These are phyloP conservation scores for Pichia nakasei DNA, from an alignment of 805 yeast genomes.

Conservation along the genomic window DNA sequence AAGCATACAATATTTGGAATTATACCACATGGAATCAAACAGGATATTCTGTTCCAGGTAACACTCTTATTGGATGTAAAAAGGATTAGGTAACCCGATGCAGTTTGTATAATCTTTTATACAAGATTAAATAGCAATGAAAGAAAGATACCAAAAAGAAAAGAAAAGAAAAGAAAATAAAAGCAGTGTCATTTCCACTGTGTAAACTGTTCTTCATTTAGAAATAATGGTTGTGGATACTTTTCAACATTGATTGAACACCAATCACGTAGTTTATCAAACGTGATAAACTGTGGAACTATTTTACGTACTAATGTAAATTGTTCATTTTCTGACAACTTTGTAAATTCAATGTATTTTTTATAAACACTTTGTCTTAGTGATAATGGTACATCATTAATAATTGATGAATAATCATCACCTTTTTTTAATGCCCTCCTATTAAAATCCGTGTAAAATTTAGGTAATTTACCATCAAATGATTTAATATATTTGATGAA, in stretches of 20 bases:
- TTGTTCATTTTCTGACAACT: background rate
- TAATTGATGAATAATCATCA: background rate
- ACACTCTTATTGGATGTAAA: slow-evolving; percentile 41
- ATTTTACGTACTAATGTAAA: background rate
- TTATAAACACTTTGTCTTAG: background rate
- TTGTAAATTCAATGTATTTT: background rate
- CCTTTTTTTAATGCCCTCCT: background rate
- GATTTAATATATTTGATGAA: slow-evolving; percentile 5
- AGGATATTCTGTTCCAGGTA: slow-evolving; percentile 65
- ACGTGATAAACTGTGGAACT: too few relatives aligned
- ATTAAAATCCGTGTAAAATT: slow-evolving; percentile 20
- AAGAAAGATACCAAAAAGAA: background rate
- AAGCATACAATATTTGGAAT: slow-evolving; percentile 64
- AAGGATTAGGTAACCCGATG: background rate
- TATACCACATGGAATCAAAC: slow-evolving; percentile 66
- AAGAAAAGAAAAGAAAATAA: too few relatives aligned
- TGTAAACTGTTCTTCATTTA: background rate
- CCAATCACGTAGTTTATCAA: background rate
- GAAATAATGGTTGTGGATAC: background rate
- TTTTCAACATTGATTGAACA: background rate
- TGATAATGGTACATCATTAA: background rate
- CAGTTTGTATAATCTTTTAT: background rate
- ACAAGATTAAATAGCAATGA: too few relatives aligned
- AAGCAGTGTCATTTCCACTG: too few relatives aligned
- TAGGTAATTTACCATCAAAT: slow-evolving; percentile 6